A percentile compares a stretch with the other conserved stretches of the same genome.
These are phyloP conservation scores for Micromonas commoda DNA, from an alignment of 139 green algal genomes.

Conservation along the genomic window DNA sequence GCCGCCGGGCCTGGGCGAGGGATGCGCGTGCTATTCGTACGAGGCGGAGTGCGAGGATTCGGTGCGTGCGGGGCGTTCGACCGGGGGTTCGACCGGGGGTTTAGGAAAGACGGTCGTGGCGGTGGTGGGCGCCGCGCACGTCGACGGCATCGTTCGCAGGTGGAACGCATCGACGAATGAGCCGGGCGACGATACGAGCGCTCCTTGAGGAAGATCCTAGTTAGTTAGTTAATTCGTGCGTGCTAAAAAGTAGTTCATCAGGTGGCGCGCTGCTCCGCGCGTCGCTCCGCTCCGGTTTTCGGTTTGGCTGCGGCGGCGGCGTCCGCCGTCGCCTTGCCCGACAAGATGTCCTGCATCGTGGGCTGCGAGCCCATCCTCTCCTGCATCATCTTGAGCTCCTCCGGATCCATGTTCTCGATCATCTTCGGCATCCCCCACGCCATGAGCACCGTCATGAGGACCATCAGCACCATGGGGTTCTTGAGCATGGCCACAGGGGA, in stretches of 20 bases:
- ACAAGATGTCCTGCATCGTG: not conserved
- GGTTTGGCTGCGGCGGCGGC: not conserved
- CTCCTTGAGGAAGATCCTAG: too few species aligned
- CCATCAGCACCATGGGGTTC: conserved; percentile 36
- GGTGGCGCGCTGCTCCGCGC: not conserved
- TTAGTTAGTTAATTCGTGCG: not conserved
- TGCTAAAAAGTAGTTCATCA: not conserved
- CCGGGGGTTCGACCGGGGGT: too few species aligned
- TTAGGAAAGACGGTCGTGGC: not conserved
- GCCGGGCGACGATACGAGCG: too few species aligned
- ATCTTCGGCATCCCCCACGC: conserved; percentile 30
- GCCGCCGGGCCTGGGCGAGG: too few species aligned
- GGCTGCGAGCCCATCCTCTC: not conserved
- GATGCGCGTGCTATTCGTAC: too few species aligned
- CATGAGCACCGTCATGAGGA: conserved; percentile 32
- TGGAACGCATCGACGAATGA: not conserved
- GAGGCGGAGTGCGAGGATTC: too few species aligned
- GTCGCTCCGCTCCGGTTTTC: not conserved
- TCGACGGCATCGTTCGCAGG: not conserved
- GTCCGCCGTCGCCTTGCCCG: not conserved
- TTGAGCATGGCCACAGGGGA: conserved; percentile 20
- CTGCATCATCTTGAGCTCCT: conserved; percentile 20
- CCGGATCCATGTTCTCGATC: conserved; percentile 23
- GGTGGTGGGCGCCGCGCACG: not conserved
- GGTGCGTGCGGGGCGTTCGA: too few species aligned